phyloP scores from a whole-genome alignment of 305 asterid species.

The Fraxinus greggii region DNA sequence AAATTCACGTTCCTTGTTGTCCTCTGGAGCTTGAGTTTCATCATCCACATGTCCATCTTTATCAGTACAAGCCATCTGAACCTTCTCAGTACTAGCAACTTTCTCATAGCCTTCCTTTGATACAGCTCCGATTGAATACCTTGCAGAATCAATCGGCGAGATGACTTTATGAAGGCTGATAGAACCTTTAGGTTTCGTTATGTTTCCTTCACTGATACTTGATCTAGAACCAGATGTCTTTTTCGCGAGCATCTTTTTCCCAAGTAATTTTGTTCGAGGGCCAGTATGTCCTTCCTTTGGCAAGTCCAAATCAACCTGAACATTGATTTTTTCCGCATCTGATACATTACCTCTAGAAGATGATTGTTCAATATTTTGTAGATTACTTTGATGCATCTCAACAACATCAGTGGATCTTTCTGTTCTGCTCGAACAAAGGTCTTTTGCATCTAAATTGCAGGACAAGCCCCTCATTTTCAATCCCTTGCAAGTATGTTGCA shows the following conservation, averaged over 20 bases:
- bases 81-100: constrained; percentile 31
- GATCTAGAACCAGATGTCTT: constrained; percentile 57
- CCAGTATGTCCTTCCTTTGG: constrained; percentile 32
- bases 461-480: constrained; percentile 23
- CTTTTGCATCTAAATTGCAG: constrained; percentile 21
- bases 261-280: constrained; percentile 32
- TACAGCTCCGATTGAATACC: constrained; percentile 27
- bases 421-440: constrained; percentile 23
- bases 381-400: constrained; percentile 28
- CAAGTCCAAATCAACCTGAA: constrained; percentile 27
- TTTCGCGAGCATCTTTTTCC: constrained; percentile 42
- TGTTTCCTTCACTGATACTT: constrained; percentile 32
- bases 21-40: constrained; percentile 48
- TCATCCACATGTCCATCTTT: constrained; percentile 29
- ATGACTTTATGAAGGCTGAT: constrained; percentile 35
- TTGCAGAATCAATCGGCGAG: constrained; percentile 22
- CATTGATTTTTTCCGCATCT: constrained; percentile 24
- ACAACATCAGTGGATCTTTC: constrained; percentile 27
- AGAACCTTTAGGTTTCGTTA: constrained; percentile 43
- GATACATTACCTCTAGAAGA: constrained; percentile 25
- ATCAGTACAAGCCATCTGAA: constrained; percentile 16
- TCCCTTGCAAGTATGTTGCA: constrained; percentile 31
- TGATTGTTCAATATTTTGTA: constrained; percentile 28
- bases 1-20: constrained; percentile 26
- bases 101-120: constrained; percentile 24